Conservation (phyloP, 2,329 filamentous ascomycete genomes). For the Colletotrichum orchidophilum region DNA sequence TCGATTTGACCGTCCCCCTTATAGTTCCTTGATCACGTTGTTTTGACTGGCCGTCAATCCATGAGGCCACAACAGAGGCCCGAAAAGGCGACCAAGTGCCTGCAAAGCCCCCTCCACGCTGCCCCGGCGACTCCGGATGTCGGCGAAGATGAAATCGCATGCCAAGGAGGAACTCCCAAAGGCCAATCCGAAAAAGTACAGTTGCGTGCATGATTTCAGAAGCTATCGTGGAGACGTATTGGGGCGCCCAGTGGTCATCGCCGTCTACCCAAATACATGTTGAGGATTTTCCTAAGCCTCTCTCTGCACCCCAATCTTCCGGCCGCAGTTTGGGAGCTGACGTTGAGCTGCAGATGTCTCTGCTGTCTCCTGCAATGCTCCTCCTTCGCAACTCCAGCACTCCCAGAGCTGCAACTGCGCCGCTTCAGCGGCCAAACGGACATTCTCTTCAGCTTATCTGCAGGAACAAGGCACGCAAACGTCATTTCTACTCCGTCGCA, state of each 20-base stretch:
- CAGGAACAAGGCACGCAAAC: constrained; percentile 13
- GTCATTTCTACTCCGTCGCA: background rate
- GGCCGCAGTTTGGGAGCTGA: background rate
- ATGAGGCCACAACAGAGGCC: constrained; percentile 27
- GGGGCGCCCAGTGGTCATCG: background rate
- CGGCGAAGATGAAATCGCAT: background rate
- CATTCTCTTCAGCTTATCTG: background rate
- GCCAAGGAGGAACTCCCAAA: background rate
- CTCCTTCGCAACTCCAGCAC: background rate
- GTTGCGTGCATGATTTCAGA: background rate
- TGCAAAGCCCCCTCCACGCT: constrained; percentile 25
- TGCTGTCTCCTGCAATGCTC: background rate
- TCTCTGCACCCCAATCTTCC: constrained; percentile 4
- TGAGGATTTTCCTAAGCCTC: background rate
- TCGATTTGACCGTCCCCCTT: background rate
- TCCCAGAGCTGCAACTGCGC: background rate
- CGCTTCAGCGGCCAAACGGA: background rate
- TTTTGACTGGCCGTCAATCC: constrained; percentile 19
- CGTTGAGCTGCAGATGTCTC: background rate
- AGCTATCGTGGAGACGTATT: background rate
- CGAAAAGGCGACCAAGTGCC: constrained; percentile 31
- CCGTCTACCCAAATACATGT: background rate
- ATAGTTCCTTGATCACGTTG: constrained; percentile 3
- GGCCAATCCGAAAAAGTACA: background rate
- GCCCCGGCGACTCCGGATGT: constrained; percentile 11